Evolutionary conservation across 805 yeast species (phyloP), one percentile per base, ranked within the genome.

Genomic region (Saturnispora ahearnii): DNA sequence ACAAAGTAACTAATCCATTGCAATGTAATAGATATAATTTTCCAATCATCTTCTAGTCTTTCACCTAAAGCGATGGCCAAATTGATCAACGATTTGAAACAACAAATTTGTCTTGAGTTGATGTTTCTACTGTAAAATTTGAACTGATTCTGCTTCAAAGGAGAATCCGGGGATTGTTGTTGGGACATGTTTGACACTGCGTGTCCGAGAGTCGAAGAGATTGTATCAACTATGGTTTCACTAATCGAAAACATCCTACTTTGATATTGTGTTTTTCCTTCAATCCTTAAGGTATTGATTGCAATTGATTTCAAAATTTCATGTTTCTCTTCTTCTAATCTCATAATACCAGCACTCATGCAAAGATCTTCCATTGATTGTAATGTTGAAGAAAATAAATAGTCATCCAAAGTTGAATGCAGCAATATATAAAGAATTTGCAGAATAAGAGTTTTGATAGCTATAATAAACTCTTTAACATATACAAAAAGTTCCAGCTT

Each of bases 1-100:
- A 84, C 57, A 56, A 70, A 84, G 58, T 81, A 85, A 50, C 84
- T 81, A 45, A 83, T 73, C 95, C 95, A 86, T 63, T 85, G 95
- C 50, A 88, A 70, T 0, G 95, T 76, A 4, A 77, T 72, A 18
- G 82, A 59, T 4, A 83, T 62, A 15, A 73, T 73, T 11, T 67
- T 64, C 98, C 98, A 91, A 31, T 84, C 78, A 3, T 67, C 62
- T 5, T 75, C 76, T 13, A 91, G 70, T 1, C 81, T 76, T 1
- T 90, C 77, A 0, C 96, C 97, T n/a, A 91, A 65, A 0, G 96
- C 85, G 3, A 82, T 74, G 0, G 91, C 89, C 45, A 91, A 69
- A 52, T 87, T 85, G 3, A 82, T 69, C 36, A 91, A 64, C 0
- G 96, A 96, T 45, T 96, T 72, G 37, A 88, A 77, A 56, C 96